These are phyloP conservation scores for Prillingera fragicola DNA, from an alignment of 1,284 basidiomycete genomes.

Conservation along the genomic window DNA sequence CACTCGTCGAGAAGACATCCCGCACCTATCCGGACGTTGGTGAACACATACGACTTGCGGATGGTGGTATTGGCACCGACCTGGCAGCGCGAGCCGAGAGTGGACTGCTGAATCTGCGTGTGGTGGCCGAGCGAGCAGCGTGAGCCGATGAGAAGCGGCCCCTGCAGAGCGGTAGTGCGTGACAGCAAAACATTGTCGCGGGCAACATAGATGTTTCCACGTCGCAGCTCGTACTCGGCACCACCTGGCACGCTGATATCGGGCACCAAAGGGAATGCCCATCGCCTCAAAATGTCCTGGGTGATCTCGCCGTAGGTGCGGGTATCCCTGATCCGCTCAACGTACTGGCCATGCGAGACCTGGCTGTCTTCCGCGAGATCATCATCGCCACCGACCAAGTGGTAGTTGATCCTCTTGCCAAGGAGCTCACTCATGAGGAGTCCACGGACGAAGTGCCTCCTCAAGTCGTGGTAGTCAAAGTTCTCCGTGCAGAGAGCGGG, in stretches of 20 bases:
- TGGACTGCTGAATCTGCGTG: constrained; percentile 52
- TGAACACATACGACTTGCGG: constrained; percentile 73
- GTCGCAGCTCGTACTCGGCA: constrained; percentile 71
- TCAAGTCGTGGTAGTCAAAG: constrained; percentile 92
- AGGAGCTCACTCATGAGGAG: constrained; percentile 90
- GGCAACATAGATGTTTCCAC: constrained; percentile 80
- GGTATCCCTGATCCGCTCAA: constrained; percentile 81
- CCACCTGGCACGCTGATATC: constrained; percentile 84
- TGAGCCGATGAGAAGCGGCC: constrained; percentile 38
- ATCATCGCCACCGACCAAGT: constrained; percentile 59
- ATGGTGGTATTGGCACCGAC: constrained; percentile 70
- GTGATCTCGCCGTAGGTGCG: constrained; percentile 82
- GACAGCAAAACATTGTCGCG: constrained; percentile 68
- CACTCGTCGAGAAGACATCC: constrained; percentile 68
- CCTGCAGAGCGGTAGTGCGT: constrained; percentile 54
- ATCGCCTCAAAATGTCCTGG: constrained; percentile 85
- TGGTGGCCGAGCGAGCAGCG: constrained; percentile 33
- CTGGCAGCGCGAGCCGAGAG: constrained; percentile 72
- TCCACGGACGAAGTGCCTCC: constrained; percentile 92
- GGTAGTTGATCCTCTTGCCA: constrained; percentile 89
- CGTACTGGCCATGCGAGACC: constrained; percentile 61
- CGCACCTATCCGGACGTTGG: constrained; percentile 69
- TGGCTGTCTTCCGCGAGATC: constrained; percentile 5
- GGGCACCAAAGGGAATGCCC: constrained; percentile 91
- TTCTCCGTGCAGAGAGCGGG: constrained; percentile 97